Base-by-base conservation (phyloP, 192 early-diverging fungal species). In the Lobulomyces angularis region DNA sequence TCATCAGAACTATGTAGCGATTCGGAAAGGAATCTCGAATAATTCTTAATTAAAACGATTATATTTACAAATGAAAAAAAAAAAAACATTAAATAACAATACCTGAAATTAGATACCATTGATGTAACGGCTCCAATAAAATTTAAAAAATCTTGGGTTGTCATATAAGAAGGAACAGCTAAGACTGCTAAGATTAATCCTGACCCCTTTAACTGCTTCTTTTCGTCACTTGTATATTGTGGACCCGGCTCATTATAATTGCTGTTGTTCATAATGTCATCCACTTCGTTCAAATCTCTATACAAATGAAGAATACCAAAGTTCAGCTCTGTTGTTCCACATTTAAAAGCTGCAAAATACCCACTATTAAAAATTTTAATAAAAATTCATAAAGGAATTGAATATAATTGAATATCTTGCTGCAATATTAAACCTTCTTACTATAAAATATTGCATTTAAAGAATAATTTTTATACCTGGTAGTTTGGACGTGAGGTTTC, bases 111-210 rank as follows among this genome's bases (percentile, higher is more conserved):
- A 5, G 69, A 63, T 8, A 94, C 81, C 25, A 60, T 58, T n/a
- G 70, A 50, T 12, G 62, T 59, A 17, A 74, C 71, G 6, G 83
- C 59, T 3, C 81, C 85, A 4, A 89, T 65, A 57, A 90, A 90
- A 4, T 76, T 68, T 18, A 95, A 55, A 63, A 96, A 86, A 56
- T 96, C 94, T 3, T 82, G 77, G 4, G 90, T 69, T 16, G 84
- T 80, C 74, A 90, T 79, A 56, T 87, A 90, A 0, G 75, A 67
- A 0, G 94, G 94, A 2, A 96, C 85, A 21, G 84, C 86, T 14
- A 96, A 61, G 0, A 90, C 70, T 37, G 77, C 76, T 3, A 95
- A 55, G 12, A 74, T 49, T 14, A 17, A 11, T 39, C n/a, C n/a
- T n/a, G n/a, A n/a, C n/a, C n/a, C n/a, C n/a, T n/a, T n/a, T n/a